Base-by-base conservation (phyloP, 345 rosid genomes). In the Corchorus capsularis region DNA sequence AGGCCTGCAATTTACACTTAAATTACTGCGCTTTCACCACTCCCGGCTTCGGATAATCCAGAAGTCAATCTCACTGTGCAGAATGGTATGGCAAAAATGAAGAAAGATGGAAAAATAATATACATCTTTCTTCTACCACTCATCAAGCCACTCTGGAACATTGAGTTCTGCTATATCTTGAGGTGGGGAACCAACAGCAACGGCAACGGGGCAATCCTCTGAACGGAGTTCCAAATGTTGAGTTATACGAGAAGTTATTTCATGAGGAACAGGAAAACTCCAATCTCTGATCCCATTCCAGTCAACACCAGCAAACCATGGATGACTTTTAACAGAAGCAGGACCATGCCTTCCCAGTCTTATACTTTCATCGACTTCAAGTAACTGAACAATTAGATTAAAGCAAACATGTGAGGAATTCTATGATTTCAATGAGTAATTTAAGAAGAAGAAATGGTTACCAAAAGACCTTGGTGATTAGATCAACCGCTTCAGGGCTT, bases 261-360 rank as follows among this genome's bases (percentile, higher is more conserved):
- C 91, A 6, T 53, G 79, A 53, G 98, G 97, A 78, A 82, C 98
- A 66, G 87, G 89, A 73, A 79, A 72, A 72, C 82, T 77, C 39
- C 83, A 73, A 19, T 84, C 90, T 57, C 83, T 75, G 32, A 95
- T 87, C 35, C 85, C 86, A 74, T 79, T 72, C 94, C 98, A 90
- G 71, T 85, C 89, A 70, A 93, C 59, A 72, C 83, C 87, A 72
- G 37, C 75, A 79, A 93, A 96, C 97, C 98, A 92, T 0, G 93
- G 88, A 79, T 96, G 98, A 52, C 79, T 82, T 85, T 89, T 90
- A 50, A 91, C 75, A 41, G 93, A 85, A 55, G 73, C 76, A 0
- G 90, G 65, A 77, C 93, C 94, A 79, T 79, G 82, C 87, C 88
- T 82, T 56, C 97, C 99, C 14, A 93, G 86, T 78, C 99, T 84